Base-by-base conservation (phyloP, 306 rosid genomes). In the Vigna radiata region DNA sequence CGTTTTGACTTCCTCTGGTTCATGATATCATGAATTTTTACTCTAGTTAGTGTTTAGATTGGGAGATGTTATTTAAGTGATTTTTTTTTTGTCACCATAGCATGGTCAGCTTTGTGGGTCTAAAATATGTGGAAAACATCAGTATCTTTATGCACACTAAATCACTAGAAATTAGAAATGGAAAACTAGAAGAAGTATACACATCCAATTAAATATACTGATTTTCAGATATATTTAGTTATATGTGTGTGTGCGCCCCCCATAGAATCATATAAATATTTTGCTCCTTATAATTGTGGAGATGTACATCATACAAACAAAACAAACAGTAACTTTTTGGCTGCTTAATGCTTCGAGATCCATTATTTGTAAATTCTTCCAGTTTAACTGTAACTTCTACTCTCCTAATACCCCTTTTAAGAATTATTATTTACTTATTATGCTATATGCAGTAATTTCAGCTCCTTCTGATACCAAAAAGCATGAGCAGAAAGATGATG, bases 401-500 rank as follows among this genome's bases (percentile, higher is more conserved):
- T 73, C n/a, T 64, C 23, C 46, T 64, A 29, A 29, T 29, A 43
- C 15, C 19, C 58, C 63, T 55, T 56, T 50, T 49, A 23, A 21
- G 54, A 79, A 33, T 50, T 14, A 6, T 33, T 56, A 23, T 65
- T 56, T 67, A 18, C 43, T 55, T 71, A 33, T 59, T 73, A 79
- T 65, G 78, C 54, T 67, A 39, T 70, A 80, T 83, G 75, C 72
- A 83, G 86, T 79, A 72, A 87, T 86, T 78, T 88, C 89, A 71
- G 93, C 77, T 18, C 87, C 91, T 58, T 61, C 91, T 53, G 91
- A 89, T 79, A 75, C 73, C 66, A 90, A 88, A 81, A 94, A 81
- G 59, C 69, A 65, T 15, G 96, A 90, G 72, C 85, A 68, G 77
- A 91, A 87, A 82, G 96, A 94, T 70, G 96, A 90, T 77, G 88